Evolutionary conservation across 108 stramenopile species (phyloP).

Genomic region (Fragilaria radians): DNA sequence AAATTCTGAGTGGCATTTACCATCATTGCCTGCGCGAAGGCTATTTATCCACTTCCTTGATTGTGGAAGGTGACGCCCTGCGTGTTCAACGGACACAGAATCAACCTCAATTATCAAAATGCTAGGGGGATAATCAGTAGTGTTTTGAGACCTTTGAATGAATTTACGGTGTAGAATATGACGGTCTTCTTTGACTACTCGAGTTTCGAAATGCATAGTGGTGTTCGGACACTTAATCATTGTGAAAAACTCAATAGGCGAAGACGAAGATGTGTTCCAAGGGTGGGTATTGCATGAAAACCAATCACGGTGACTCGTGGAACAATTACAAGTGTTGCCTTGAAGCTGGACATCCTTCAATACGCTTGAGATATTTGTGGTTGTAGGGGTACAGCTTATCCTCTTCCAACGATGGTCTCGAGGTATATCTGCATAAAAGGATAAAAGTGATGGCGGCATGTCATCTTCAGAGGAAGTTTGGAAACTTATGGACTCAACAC

Average conservation of each 20-base stretch:
- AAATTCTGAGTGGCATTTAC: constrained; percentile 1
- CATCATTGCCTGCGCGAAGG: constrained; percentile 14
- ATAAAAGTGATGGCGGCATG: constrained; percentile 40
- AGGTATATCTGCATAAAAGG: constrained; percentile 54
- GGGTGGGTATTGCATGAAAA: constrained; percentile 17
- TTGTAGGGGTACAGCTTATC: neutral
- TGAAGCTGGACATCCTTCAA: neutral
- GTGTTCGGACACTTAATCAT: neutral
- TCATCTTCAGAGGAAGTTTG: constrained; percentile 6
- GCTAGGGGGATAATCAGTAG: constrained; percentile 9
- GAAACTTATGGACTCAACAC: neutral
- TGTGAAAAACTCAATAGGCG: neutral
- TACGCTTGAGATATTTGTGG: neutral
- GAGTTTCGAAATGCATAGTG: neutral
- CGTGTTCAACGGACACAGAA: constrained; percentile 31
- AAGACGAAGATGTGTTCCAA: neutral
- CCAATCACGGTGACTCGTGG: constrained; percentile 16
- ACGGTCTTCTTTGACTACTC: neutral
- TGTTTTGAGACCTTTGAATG: neutral
- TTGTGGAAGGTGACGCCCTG: constrained; percentile 41
- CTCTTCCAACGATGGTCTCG: constrained; percentile 3
- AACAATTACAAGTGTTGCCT: constrained; percentile 15
- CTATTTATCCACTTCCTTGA: constrained; percentile 24
- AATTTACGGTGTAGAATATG: neutral
- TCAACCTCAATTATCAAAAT: constrained; percentile 47